Conservation (phyloP, 768 basidiomycete species). For the Panellus pusillus region DNA sequence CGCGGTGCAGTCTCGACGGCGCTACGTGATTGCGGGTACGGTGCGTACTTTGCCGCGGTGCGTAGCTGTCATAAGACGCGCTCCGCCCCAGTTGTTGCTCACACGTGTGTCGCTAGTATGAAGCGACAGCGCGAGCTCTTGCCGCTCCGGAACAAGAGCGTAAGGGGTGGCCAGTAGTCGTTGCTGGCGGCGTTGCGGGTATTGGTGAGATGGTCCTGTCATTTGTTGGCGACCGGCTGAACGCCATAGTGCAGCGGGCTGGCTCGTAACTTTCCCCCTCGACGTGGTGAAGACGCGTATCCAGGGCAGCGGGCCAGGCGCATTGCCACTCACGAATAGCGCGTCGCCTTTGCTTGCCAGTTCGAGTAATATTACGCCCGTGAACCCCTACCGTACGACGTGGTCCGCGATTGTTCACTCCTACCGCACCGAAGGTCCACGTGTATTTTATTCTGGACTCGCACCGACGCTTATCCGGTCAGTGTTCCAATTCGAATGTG, state of each 20-base stretch:
- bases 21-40: slow-evolving; percentile 78
- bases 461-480: slow-evolving; percentile 80
- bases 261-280: slow-evolving; percentile 82
- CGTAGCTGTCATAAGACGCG: slow-evolving; percentile 26
- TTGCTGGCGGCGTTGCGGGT: slow-evolving; percentile 79
- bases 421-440: slow-evolving; percentile 61
- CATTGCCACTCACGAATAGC: background rate
- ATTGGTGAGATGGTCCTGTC: slow-evolving; percentile 34
- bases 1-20: slow-evolving; percentile 75
- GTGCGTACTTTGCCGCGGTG: slow-evolving; percentile 81
- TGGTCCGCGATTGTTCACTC: slow-evolving; percentile 58
- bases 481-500: slow-evolving; percentile 21
- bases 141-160: slow-evolving; percentile 24
- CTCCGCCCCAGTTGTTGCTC: background rate
- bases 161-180: slow-evolving; percentile 49
- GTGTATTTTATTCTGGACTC: slow-evolving; percentile 76
- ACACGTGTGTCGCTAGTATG: slow-evolving; percentile 44
- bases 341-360: background rate
- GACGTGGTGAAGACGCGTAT: slow-evolving; percentile 91
- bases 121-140: slow-evolving; percentile 59
- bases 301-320: slow-evolving; percentile 48
- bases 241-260: slow-evolving; percentile 47
- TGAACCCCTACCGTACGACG: slow-evolving; percentile 60
- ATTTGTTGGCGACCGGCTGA: background rate
- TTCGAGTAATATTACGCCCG: slow-evolving; percentile 9